Percentiles rank a stretch among this genome's conserved stretches.
Evolutionary conservation across 192 early-diverging fungal genomes (phyloP).

Genomic region (Coemansia sp.): DNA sequence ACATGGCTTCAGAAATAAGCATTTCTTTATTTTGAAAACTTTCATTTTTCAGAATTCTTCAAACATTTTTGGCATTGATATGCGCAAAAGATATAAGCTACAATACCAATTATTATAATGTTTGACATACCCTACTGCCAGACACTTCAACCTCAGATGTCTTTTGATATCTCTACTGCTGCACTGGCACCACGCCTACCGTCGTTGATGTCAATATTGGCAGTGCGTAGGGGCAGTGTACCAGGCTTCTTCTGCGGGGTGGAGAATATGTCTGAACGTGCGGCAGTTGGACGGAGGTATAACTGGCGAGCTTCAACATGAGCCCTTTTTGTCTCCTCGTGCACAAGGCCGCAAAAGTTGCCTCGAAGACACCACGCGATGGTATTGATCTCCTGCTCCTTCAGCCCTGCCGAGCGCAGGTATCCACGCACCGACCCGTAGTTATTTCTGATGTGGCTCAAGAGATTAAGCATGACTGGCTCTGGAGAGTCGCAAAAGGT

Average conservation of each 20-base stretch:
- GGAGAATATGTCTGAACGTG: slow-evolving; percentile 13
- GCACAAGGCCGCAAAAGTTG: slow-evolving; percentile 47
- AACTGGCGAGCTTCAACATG: slow-evolving; percentile 18
- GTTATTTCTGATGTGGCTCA: slow-evolving; percentile 35
- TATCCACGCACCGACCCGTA: slow-evolving; percentile 49
- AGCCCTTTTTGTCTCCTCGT: slow-evolving; percentile 7
- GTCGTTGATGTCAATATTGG: neutral
- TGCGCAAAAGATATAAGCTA: neutral
- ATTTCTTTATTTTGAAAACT: slow-evolving; percentile 1
- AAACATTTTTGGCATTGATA: neutral
- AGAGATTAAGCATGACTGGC: slow-evolving; percentile 47
- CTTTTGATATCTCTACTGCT: neutral
- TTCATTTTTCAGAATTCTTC: too few relatives aligned
- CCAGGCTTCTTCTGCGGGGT: neutral
- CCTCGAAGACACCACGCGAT: slow-evolving; percentile 54
- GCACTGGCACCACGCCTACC: neutral
- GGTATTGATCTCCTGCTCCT: slow-evolving; percentile 39
- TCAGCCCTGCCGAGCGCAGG: slow-evolving; percentile 42
- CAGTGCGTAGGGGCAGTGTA: neutral
- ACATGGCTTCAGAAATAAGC: slow-evolving; percentile 13
- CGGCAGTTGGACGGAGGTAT: slow-evolving; percentile 24
- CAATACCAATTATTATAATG: neutral
- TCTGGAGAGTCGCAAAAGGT: slow-evolving; percentile 56
- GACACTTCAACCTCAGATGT: neutral
- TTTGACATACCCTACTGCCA: neutral